Evolutionary conservation across 1,139 yeast species (phyloP).

Genomic region (Geotrichum phurueaensis): DNA sequence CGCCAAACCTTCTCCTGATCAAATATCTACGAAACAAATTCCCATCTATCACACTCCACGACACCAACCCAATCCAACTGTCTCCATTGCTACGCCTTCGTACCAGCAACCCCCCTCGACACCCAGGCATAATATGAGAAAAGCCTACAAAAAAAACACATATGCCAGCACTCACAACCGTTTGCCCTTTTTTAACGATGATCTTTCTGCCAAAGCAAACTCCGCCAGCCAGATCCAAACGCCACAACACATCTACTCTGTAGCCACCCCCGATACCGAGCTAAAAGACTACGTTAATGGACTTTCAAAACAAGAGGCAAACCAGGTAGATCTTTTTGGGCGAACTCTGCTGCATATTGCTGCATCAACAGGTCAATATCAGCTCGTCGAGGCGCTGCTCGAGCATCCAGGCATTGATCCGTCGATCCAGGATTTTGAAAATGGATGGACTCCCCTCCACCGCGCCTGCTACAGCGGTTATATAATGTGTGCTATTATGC

Average conservation of each 20-base stretch:
- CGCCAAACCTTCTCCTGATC: background rate
- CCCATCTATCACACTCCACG: background rate
- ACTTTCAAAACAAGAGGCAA: conserved; percentile 29
- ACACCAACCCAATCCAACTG: background rate
- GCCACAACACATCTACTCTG: background rate
- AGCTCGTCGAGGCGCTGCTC: conserved; percentile 44
- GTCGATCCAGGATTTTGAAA: conserved; percentile 57
- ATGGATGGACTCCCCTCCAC: conserved; percentile 80
- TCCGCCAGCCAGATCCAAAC: background rate
- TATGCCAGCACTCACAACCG: conserved; percentile 9
- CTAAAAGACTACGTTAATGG: background rate
- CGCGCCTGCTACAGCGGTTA: conserved; percentile 57
- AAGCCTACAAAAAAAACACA: conserved; percentile 2
- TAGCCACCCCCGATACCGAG: background rate
- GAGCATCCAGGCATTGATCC: conserved; percentile 46
- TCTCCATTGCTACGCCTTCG: background rate
- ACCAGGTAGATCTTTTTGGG: conserved; percentile 64
- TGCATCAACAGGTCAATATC: conserved; percentile 48
- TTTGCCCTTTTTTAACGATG: background rate
- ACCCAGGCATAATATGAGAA: conserved; percentile 13
- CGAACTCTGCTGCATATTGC: conserved; percentile 59
- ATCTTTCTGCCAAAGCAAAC: background rate
- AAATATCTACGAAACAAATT: background rate
- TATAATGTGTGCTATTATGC: conserved; percentile 48
- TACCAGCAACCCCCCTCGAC: background rate